phyloP scores from a whole-genome alignment of 768 basidiomycete genomes.

The Cytidiella melzeri region DNA sequence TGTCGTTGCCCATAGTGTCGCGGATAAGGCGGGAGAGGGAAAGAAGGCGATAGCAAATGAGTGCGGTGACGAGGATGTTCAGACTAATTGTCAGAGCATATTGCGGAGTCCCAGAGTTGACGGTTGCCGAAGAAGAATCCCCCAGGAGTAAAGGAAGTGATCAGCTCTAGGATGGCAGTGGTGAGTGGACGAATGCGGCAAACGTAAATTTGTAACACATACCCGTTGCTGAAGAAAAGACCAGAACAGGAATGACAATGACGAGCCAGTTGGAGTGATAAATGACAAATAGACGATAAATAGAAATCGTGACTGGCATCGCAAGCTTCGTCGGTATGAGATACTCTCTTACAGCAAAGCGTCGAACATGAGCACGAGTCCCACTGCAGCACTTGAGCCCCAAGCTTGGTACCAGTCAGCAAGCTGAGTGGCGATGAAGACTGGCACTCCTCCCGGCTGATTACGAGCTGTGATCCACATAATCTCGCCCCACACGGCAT shows the following conservation, averaged over 20 bases:
- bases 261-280: constrained; percentile 18
- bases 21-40: constrained; percentile 25
- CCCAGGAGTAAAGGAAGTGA: constrained; percentile 32
- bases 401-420: constrained; percentile 22
- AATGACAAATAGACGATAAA: constrained; percentile 22
- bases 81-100: constrained; percentile 34
- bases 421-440: constrained; percentile 14
- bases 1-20: constrained; percentile 25
- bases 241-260: constrained; percentile 17
- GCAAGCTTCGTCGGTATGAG: too few species aligned
- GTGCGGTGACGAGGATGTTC: constrained; percentile 36
- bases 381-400: constrained; percentile 18
- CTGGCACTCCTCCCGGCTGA: constrained; percentile 21
- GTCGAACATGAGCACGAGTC: constrained; percentile 21
- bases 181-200: too few species aligned
- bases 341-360: constrained; percentile 18
- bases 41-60: constrained; percentile 35
- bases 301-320: background rate
- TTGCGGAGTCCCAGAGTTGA: constrained; percentile 36
- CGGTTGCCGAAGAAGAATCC: constrained; percentile 34
- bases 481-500: constrained; percentile 24
- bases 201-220: background rate
- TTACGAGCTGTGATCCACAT: constrained; percentile 24
- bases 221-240: constrained; percentile 22
- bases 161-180: constrained; percentile 36